phyloP scores from a whole-genome alignment of 441 rosid genomes.

The Melastoma candidum region DNA sequence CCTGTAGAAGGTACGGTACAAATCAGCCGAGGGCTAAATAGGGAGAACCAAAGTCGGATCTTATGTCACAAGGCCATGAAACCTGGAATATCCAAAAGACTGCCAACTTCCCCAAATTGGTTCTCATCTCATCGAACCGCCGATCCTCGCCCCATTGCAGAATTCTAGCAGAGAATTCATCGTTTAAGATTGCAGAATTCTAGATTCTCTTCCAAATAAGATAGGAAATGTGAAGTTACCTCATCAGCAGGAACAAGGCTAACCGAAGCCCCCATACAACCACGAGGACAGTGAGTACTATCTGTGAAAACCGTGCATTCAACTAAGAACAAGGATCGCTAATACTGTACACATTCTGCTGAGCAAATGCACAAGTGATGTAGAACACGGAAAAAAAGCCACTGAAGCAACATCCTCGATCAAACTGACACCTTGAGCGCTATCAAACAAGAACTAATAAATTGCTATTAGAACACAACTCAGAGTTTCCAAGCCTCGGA shows the following conservation, averaged over 20 bases:
- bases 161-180: constrained; percentile 32
- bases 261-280: constrained; percentile 85
- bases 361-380: too few relatives aligned
- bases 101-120: constrained; percentile 53
- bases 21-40: neutral
- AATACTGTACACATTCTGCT: too few relatives aligned
- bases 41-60: too few relatives aligned
- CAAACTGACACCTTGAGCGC: too few relatives aligned
- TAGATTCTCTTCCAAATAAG: too few relatives aligned
- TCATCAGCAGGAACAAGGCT: constrained; percentile 67
- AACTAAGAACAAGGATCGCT: neutral
- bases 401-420: too few relatives aligned
- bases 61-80: constrained; percentile 3
- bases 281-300: constrained; percentile 57
- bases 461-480: too few relatives aligned
- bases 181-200: too few relatives aligned
- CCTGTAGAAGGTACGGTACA: constrained; percentile 33
- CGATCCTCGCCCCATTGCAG: constrained; percentile 92
- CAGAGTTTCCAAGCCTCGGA: too few relatives aligned
- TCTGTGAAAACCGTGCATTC: constrained; percentile 30
- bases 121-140: constrained; percentile 81
- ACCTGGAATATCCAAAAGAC: constrained; percentile 87
- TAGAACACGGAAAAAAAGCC: too few relatives aligned
- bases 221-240: constrained; percentile 26
- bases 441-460: too few relatives aligned